Evolutionary conservation across 192 early-diverging fungal species (phyloP).

Genomic region (Coemansia sp.): DNA sequence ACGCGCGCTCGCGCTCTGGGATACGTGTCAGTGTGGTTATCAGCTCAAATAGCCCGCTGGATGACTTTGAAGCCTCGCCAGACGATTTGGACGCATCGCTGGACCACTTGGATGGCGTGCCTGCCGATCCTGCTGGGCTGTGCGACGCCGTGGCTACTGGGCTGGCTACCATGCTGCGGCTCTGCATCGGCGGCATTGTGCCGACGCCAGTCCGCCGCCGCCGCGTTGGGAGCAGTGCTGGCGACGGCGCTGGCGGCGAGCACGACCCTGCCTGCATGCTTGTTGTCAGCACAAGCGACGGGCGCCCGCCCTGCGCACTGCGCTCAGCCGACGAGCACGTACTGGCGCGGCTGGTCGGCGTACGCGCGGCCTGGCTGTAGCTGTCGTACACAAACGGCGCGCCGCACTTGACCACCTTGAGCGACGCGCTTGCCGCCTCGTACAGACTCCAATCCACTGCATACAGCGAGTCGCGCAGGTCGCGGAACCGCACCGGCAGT

Average conservation of each 20-base stretch:
- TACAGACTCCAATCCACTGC: constrained; percentile 52
- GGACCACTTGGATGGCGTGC: constrained; percentile 10
- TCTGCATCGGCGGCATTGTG: constrained; percentile 5
- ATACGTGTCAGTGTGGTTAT: constrained; percentile 38
- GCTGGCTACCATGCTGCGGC: constrained; percentile 7
- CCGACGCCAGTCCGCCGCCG: constrained; percentile 22
- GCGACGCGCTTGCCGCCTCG: constrained; percentile 45
- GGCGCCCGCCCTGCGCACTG: background rate
- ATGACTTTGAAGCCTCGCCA: background rate
- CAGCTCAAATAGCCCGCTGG: constrained; percentile 28
- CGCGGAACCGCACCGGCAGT: constrained; percentile 46
- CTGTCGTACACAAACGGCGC: constrained; percentile 43
- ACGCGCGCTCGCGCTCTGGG: constrained; percentile 33
- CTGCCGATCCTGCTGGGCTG: constrained; percentile 18
- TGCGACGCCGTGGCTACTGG: constrained; percentile 4
- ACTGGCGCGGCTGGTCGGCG: constrained; percentile 18
- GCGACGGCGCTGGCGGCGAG: constrained; percentile 36
- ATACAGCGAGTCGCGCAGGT: constrained; percentile 52
- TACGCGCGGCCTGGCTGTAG: constrained; percentile 6
- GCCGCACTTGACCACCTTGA: constrained; percentile 38
- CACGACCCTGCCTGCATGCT: constrained; percentile 13
- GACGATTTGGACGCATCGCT: constrained; percentile 7
- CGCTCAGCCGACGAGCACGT: constrained; percentile 24
- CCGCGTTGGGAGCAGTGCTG: constrained; percentile 18
- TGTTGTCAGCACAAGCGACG: constrained; percentile 2